These are phyloP conservation scores for Petrea volubilis DNA, from an alignment of 257 asterid genomes.

Conservation along the genomic window DNA sequence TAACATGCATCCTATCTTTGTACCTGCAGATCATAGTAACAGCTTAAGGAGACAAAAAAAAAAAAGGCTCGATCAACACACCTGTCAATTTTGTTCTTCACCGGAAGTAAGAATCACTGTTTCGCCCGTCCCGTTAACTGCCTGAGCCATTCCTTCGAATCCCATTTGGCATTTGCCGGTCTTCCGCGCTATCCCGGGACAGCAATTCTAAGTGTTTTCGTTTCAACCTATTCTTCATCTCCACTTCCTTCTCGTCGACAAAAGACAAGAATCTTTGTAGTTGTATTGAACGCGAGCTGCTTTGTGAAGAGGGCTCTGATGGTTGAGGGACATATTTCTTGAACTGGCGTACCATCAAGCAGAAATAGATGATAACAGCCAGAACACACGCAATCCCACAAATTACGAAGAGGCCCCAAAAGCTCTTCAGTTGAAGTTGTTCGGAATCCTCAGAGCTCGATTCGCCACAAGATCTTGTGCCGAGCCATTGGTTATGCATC, in stretches of 20 bases:
- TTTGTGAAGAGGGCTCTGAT: conserved; percentile 11
- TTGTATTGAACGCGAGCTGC: conserved; percentile 27
- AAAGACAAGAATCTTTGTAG: conserved; percentile 54
- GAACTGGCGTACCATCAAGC: conserved; percentile 41
- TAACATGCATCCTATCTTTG: neutral
- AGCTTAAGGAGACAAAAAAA: neutral
- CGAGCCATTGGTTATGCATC: conserved; percentile 70
- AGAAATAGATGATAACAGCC: conserved; percentile 41
- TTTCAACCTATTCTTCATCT: conserved; percentile 42
- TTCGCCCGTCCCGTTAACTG: conserved; percentile 12
- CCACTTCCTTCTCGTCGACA: conserved; percentile 64
- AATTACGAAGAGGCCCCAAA: conserved; percentile 67
- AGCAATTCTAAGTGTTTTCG: conserved; percentile 45
- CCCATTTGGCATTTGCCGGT: conserved; percentile 17
- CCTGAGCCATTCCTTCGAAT: conserved; percentile 7
- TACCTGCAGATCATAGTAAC: too few relatives aligned
- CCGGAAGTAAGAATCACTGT: conserved; percentile 21
- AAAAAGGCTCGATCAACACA: neutral
- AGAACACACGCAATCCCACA: conserved; percentile 48
- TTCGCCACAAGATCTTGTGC: conserved; percentile 34
- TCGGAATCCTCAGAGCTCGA: conserved; percentile 33
- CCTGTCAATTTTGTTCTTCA: neutral
- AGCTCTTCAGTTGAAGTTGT: conserved; percentile 49
- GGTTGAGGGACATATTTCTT: conserved; percentile 29
- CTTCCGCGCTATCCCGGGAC: conserved; percentile 21